Percentiles rank a stretch among this genome's conserved stretches.
Evolutionary conservation across 257 asterid species (phyloP).

Genomic region (Knoxia roxburghii): DNA sequence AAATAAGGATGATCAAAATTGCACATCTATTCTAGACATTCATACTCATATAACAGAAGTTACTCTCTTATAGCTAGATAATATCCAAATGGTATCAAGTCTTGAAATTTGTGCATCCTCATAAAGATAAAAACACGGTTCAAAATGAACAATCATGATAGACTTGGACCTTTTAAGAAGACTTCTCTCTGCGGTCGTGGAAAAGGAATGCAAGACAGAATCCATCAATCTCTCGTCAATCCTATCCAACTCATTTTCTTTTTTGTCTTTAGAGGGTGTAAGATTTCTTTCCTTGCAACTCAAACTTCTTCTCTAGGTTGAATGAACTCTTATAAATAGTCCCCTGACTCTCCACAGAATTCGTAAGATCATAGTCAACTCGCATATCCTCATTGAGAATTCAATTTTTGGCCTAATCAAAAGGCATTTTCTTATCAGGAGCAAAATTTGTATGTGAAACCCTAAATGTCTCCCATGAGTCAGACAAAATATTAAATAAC

Average conservation of each 20-base stretch:
- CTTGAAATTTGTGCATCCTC: too few species aligned
- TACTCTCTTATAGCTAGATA: too few species aligned
- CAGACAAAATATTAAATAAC: too few species aligned
- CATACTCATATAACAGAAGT: background rate
- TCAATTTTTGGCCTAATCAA: too few species aligned
- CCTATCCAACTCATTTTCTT: conserved; percentile 21
- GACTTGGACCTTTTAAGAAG: conserved; percentile 45
- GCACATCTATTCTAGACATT: background rate
- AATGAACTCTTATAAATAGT: conserved; percentile 28
- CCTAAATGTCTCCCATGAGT: too few species aligned
- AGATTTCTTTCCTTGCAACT: conserved; percentile 22
- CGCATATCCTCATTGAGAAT: conserved; percentile 98
- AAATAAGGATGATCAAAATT: background rate
- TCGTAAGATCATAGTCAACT: conserved; percentile 53
- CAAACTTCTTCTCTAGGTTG: conserved; percentile 15
- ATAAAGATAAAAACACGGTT: background rate
- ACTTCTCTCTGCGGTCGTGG: conserved; percentile 21
- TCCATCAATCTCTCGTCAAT: conserved; percentile 19
- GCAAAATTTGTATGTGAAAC: too few species aligned
- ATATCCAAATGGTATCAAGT: too few species aligned
- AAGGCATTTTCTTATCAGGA: too few species aligned
- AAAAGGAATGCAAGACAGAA: conserved; percentile 22
- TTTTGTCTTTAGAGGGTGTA: conserved; percentile 20
- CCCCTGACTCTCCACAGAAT: conserved; percentile 27
- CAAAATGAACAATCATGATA: conserved; percentile 8